A percentile compares a stretch with the other conserved stretches of the same genome.
Conservation (phyloP, 108 stramenopile genomes). For the Schizochytrium sp. region DNA sequence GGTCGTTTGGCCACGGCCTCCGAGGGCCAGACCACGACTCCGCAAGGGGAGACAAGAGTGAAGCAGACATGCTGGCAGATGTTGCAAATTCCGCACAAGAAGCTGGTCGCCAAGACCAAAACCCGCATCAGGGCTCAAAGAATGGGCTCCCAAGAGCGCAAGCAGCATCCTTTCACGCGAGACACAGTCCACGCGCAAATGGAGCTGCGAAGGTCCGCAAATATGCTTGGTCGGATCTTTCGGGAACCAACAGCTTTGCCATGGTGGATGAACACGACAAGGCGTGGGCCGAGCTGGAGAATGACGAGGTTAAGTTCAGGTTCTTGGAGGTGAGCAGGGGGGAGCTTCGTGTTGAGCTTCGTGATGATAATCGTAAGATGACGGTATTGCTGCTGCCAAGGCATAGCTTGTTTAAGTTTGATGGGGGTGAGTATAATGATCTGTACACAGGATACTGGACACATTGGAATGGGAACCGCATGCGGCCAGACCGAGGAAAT, state of each 20-base stretch:
- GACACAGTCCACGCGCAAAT: not conserved
- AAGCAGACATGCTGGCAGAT: not conserved
- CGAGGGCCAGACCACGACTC: not conserved
- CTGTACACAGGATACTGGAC: conserved; percentile 37
- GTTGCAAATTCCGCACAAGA: too few species aligned
- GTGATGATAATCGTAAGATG: not conserved
- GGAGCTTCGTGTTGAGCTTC: conserved; percentile 3
- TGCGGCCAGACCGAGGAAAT: not conserved
- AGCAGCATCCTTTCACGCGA: not conserved
- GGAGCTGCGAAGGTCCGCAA: too few species aligned
- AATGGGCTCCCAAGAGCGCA: not conserved
- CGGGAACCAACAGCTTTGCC: not conserved
- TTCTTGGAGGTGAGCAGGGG: conserved; percentile 23
- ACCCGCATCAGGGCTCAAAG: too few species aligned
- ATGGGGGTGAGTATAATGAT: not conserved
- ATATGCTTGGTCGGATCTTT: not conserved
- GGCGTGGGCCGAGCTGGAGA: conserved; percentile 18
- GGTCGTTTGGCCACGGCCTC: not conserved
- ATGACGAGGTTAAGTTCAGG: conserved; percentile 12
- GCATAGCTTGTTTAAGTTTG: not conserved
- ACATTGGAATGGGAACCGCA: not conserved
- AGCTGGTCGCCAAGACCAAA: too few species aligned
- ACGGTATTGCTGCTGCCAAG: conserved; percentile 7
- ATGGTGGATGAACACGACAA: not conserved
- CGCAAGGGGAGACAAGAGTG: not conserved